These are phyloP conservation scores for Nectriaceae sp. DNA, from an alignment of 2,329 filamentous ascomycete genomes.

Conservation along the genomic window DNA sequence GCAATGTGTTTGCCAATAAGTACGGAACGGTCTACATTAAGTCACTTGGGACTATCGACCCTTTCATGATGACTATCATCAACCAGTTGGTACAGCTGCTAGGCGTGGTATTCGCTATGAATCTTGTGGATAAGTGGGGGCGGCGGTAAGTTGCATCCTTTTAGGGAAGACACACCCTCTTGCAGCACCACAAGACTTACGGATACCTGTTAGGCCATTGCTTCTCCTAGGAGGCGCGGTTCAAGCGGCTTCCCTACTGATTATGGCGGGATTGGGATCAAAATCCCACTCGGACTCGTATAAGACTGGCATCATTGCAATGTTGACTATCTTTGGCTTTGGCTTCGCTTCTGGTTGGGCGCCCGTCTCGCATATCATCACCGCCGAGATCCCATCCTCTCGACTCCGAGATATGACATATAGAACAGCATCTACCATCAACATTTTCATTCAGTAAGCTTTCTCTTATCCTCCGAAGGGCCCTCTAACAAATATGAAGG, in stretches of 20 bases:
- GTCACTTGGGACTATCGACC: constrained; percentile 29
- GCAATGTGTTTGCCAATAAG: constrained; percentile 30
- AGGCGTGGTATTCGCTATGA: constrained; percentile 14
- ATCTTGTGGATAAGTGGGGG: constrained; percentile 22
- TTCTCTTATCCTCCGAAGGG: too few relatives aligned
- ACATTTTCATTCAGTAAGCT: constrained; percentile 2
- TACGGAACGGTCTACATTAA: constrained; percentile 35
- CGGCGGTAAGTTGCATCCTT: constrained; percentile 10
- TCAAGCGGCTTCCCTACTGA: neutral
- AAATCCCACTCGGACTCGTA: constrained; percentile 5
- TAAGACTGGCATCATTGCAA: constrained; percentile 23
- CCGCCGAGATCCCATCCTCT: neutral
- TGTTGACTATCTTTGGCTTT: constrained; percentile 27
- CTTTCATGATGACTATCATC: constrained; percentile 27
- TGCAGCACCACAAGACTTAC: neutral
- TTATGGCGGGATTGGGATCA: constrained; percentile 4
- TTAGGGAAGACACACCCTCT: too few relatives aligned
- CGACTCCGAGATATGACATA: neutral
- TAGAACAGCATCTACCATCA: neutral
- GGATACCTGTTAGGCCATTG: neutral
- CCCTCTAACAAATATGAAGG: too few relatives aligned
- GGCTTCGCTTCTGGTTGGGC: neutral
- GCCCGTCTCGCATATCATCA: neutral
- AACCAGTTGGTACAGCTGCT: constrained; percentile 20
- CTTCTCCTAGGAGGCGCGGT: neutral